phyloP scores from a whole-genome alignment of 345 rosid species.

The Hibiscus tridactylites region DNA sequence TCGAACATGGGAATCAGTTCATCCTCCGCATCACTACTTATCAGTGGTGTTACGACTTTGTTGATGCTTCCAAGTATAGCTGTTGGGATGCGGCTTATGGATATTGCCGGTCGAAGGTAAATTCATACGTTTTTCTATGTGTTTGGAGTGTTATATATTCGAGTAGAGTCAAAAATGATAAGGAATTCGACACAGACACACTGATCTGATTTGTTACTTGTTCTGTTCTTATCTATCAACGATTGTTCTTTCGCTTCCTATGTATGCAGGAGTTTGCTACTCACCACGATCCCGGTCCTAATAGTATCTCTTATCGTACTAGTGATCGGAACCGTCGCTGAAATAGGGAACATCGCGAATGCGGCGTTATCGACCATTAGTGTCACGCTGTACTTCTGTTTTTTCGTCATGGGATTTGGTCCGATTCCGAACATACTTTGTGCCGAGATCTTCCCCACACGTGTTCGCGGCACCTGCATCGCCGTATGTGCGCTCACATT shows the following conservation, averaged over 20 bases:
- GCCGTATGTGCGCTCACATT: slow-evolving; percentile 79
- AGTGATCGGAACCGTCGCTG: slow-evolving; percentile 44
- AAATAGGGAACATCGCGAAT: slow-evolving; percentile 39
- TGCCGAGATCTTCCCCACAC: slow-evolving; percentile 89
- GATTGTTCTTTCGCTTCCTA: not conserved
- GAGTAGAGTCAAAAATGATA: not conserved
- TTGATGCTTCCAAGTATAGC: slow-evolving; percentile 94
- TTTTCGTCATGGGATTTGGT: slow-evolving; percentile 96
- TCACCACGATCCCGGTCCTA: slow-evolving; percentile 67
- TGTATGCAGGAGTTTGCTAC: slow-evolving; percentile 71
- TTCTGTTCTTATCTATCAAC: not conserved
- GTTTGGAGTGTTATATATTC: not conserved
- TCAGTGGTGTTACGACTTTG: slow-evolving; percentile 76
- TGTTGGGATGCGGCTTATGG: slow-evolving; percentile 95
- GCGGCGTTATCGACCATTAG: slow-evolving; percentile 65
- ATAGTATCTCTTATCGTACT: slow-evolving; percentile 47
- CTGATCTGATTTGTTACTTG: not conserved
- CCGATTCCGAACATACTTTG: slow-evolving; percentile 94
- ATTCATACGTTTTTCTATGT: not conserved
- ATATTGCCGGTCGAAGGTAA: slow-evolving; percentile 88
- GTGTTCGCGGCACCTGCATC: slow-evolving; percentile 85
- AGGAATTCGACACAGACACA: not conserved
- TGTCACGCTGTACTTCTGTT: slow-evolving; percentile 65
- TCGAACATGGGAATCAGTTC: slow-evolving; percentile 67
- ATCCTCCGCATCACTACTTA: slow-evolving; percentile 69